Conservation (phyloP, 805 yeast species). For the Candida schatavii region DNA sequence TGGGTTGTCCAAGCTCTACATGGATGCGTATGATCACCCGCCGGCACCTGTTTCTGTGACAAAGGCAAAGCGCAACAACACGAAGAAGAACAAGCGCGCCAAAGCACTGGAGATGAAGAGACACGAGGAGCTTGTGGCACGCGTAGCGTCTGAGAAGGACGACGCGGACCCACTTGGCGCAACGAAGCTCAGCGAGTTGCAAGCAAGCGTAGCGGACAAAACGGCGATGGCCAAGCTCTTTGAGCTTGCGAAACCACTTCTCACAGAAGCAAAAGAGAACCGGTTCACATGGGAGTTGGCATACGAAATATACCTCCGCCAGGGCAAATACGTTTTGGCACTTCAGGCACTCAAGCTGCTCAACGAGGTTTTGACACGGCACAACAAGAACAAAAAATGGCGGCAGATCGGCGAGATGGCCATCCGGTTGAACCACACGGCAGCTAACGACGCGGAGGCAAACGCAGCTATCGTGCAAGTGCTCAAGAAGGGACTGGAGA, state of each 20-base stretch:
- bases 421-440: conserved; percentile 26
- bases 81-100: conserved; percentile 56
- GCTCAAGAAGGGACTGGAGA: conserved; percentile 32
- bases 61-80: conserved; percentile 16
- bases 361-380: conserved; percentile 30
- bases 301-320: conserved; percentile 34
- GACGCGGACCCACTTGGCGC: conserved; percentile 65
- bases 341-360: conserved; percentile 45
- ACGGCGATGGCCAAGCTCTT: conserved; percentile 44
- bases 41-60: conserved; percentile 7
- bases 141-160: conserved; percentile 42
- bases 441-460: conserved; percentile 34
- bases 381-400: conserved; percentile 14
- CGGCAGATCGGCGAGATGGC: conserved; percentile 29
- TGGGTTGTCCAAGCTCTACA: conserved; percentile 60
- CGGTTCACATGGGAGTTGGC: conserved; percentile 43
- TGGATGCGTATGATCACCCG: conserved; percentile 35
- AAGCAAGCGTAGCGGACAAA: conserved; percentile 22
- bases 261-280: conserved; percentile 40
- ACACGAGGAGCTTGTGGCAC: conserved; percentile 50
- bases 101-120: conserved; percentile 49
- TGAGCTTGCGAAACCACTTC: conserved; percentile 38
- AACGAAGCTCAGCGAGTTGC: conserved; percentile 28
- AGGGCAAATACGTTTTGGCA: conserved; percentile 46
- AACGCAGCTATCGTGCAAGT: conserved; percentile 46